phyloP scores from a whole-genome alignment of 345 rosid species.

The Erucastrum elatum region DNA sequence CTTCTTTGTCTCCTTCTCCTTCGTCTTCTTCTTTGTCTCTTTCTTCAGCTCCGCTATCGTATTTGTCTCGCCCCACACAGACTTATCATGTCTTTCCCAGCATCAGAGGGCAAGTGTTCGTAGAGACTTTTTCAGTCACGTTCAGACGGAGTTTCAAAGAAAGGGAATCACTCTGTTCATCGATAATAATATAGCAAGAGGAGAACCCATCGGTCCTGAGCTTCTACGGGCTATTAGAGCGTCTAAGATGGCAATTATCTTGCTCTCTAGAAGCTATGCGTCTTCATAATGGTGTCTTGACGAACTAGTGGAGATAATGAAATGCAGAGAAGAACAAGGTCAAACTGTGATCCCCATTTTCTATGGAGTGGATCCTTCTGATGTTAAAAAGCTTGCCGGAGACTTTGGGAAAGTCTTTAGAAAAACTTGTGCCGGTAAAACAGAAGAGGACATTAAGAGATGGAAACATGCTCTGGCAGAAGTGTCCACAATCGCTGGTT shows the following conservation, averaged over 20 bases:
- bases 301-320: background rate
- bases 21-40: too few relatives aligned
- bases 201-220: background rate
- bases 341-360: background rate
- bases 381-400: background rate
- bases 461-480: background rate
- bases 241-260: background rate
- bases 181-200: background rate
- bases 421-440: background rate
- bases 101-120: background rate
- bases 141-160: background rate
- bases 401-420: background rate
- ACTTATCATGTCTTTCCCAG: background rate
- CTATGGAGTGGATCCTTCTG: background rate
- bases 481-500: background rate
- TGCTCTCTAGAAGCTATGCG: background rate
- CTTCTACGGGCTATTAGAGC: background rate
- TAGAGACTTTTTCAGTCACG: background rate
- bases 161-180: background rate
- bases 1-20: too few relatives aligned
- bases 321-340: background rate
- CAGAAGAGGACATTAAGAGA: background rate
- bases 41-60: too few relatives aligned
- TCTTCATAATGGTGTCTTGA: background rate
- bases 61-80: too few relatives aligned